Evolutionary conservation across 768 basidiomycete species (phyloP), one percentile per base, ranked within the genome.

Genomic region (Phanerochaete sordida): DNA sequence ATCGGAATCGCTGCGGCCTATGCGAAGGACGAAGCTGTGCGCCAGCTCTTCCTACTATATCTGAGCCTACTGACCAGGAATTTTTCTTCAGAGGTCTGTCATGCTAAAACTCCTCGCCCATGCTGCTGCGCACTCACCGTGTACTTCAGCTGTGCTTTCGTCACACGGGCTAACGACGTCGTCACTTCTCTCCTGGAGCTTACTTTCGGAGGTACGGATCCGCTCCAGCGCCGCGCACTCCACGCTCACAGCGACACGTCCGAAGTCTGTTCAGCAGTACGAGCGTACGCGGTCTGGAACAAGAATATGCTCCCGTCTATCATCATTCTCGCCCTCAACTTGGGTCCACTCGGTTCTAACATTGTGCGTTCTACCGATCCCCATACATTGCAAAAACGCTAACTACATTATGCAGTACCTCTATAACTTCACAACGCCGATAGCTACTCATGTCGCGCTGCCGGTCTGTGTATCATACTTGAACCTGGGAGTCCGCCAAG

Each of bases 201-300:
- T 1, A 37, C 56, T 13, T 50, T 61, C 16, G 60, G 52, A 19
- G 39, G 60, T 61, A 30, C 3, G 53, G 28, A 21, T 6, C 23
- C 5, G 33, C 30, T 6, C 48, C 5, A 2, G 7, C 6, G 30
- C 9, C 31, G 23, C 59, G 23, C 21, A 2, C n/a, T 3, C 7
- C n/a, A n/a, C n/a, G n/a, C 16, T 44, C 21, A 23, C 26, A 16
- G 12, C 21, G n/a, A n/a, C n/a, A n/a, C n/a, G n/a, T 12, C 16
- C 12, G 8, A 21, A 61, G 60, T 56, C 19, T 61, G 53, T 23
- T 55, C 60, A 16, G 60, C 54, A 21, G 23, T 54, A 8, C 37
- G 59, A 11, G 39, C 45, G 35, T 55, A 55, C 33, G 59, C 31
- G 11, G 28, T 60, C 35, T 54, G 53, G 52, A 55, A 60, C 33